Conservation (phyloP, 345 rosid genomes). For the Salix koriyanagi region DNA sequence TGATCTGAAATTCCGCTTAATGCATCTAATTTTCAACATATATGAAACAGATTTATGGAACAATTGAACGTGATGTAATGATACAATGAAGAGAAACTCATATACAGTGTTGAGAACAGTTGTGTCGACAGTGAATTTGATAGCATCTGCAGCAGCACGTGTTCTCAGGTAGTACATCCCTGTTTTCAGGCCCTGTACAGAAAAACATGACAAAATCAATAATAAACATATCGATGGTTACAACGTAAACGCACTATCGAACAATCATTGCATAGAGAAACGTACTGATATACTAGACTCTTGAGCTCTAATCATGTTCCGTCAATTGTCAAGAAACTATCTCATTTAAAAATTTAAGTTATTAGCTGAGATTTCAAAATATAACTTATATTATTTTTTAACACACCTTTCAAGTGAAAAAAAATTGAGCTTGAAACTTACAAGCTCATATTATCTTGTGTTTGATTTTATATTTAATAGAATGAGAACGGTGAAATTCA, state of each 20-base stretch:
- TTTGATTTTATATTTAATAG: no score
- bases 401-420: no score
- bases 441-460: no score
- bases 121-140: constrained; percentile 85
- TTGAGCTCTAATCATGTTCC: no score
- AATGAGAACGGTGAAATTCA: no score
- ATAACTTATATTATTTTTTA: no score
- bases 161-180: constrained; percentile 89
- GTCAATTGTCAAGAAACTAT: no score
- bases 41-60: not conserved
- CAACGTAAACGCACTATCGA: not conserved
- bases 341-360: no score
- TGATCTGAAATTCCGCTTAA: no score
- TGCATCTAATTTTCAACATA: no score
- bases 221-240: not conserved
- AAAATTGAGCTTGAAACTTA: no score
- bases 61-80: not conserved
- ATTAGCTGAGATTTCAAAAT: no score
- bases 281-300: not conserved
- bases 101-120: constrained; percentile 33
- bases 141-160: constrained; percentile 96
- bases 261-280: not conserved
- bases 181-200: constrained; percentile 67
- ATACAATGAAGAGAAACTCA: not conserved
- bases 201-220: not conserved